Evolutionary conservation across 2,329 filamentous ascomycete genomes (phyloP).

Genomic region (Aspergillus sp.): DNA sequence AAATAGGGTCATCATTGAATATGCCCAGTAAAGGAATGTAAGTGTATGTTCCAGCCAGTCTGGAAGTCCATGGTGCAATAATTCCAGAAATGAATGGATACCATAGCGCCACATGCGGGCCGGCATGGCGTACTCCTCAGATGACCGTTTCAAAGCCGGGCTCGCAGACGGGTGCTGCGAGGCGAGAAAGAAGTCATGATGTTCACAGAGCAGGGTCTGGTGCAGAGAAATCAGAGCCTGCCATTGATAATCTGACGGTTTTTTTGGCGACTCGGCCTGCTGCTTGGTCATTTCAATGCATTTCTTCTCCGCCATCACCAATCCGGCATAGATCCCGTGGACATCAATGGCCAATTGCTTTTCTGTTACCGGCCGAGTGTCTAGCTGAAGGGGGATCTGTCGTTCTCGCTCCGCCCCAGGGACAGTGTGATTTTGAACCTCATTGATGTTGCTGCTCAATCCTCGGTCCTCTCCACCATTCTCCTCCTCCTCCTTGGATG

Average conservation of each 20-base stretch:
- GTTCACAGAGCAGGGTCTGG: slow-evolving; percentile 70
- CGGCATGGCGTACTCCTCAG: slow-evolving; percentile 53
- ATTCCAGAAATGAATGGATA: slow-evolving; percentile 76
- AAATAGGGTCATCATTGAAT: slow-evolving; percentile 80
- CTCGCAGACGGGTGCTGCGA: slow-evolving; percentile 77
- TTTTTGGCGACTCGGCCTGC: slow-evolving; percentile 48
- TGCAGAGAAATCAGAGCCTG: slow-evolving; percentile 77
- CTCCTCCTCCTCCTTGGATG: background rate
- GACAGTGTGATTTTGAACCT: background rate
- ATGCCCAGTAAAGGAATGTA: slow-evolving; percentile 79
- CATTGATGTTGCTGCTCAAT: background rate
- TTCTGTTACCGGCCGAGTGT: slow-evolving; percentile 64
- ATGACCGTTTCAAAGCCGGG: slow-evolving; percentile 58
- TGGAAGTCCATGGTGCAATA: slow-evolving; percentile 67
- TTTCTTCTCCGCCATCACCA: slow-evolving; percentile 80
- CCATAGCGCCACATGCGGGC: slow-evolving; percentile 22
- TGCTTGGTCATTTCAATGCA: slow-evolving; percentile 64
- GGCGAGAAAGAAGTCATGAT: slow-evolving; percentile 80
- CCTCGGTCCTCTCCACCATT: background rate
- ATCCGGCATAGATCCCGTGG: slow-evolving; percentile 56
- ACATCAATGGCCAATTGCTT: slow-evolving; percentile 76
- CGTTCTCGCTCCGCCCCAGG: slow-evolving; percentile 4
- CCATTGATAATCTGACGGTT: slow-evolving; percentile 62
- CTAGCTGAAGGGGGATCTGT: slow-evolving; percentile 43
- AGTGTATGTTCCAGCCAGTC: slow-evolving; percentile 81